Conservation (phyloP, 371 early-diverging fungal species). For the Lichtheimia ornata region DNA sequence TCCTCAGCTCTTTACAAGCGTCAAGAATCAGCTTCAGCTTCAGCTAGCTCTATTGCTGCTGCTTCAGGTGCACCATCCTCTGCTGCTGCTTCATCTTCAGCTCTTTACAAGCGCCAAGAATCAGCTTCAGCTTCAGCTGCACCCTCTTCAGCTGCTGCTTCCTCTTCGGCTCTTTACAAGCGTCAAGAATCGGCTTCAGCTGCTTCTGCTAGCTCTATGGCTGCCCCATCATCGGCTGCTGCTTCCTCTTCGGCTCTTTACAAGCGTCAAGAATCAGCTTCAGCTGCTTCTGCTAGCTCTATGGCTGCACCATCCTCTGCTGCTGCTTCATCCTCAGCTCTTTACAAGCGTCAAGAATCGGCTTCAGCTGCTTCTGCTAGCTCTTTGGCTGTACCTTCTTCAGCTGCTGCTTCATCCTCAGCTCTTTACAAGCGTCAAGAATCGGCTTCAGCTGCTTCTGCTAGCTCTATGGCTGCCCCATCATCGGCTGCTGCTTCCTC, state of each 20-base stretch:
- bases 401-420: neutral
- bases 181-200: slow-evolving; percentile 2
- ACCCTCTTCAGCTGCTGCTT: neutral
- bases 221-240: neutral
- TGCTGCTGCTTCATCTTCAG: slow-evolving; percentile 2
- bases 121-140: neutral
- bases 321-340: neutral
- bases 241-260: neutral
- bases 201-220: neutral
- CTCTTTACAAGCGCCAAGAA: neutral
- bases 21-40: slow-evolving; percentile 1
- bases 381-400: neutral
- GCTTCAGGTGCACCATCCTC: neutral
- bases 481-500: neutral
- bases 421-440: slow-evolving; percentile 6
- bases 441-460: slow-evolving; percentile 7
- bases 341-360: neutral
- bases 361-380: neutral
- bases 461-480: neutral
- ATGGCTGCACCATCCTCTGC: neutral
- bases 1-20: slow-evolving; percentile 6
- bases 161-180: neutral
- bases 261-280: slow-evolving; percentile 5
- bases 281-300: slow-evolving; percentile 8
- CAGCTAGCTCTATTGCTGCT: neutral